Conservation (phyloP, 495 filamentous ascomycete species). For the Zalerion maritima region DNA sequence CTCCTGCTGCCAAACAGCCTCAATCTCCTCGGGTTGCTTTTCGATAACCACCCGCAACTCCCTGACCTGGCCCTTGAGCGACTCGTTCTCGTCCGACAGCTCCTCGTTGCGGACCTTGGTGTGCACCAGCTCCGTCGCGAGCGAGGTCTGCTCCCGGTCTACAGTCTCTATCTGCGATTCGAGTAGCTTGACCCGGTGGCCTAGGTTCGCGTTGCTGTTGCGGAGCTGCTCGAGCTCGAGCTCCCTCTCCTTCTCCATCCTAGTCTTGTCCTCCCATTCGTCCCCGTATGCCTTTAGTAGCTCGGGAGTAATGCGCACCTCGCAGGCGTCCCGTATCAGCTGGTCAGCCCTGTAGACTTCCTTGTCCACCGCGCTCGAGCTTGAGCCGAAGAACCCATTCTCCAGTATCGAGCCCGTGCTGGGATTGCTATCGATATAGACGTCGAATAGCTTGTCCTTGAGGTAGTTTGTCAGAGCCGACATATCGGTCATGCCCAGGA, state of each 20-base stretch:
- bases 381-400: slow-evolving; percentile 92
- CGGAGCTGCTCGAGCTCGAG: slow-evolving; percentile 65
- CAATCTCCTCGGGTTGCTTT: slow-evolving; percentile 78
- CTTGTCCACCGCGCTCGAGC: slow-evolving; percentile 69
- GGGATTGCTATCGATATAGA: slow-evolving; percentile 87
- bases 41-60: slow-evolving; percentile 76
- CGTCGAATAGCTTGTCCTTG: slow-evolving; percentile 88
- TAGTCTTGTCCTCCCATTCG: slow-evolving; percentile 86
- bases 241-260: slow-evolving; percentile 63
- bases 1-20: slow-evolving; percentile 64
- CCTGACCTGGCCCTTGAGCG: slow-evolving; percentile 61
- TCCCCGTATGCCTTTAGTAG: slow-evolving; percentile 61
- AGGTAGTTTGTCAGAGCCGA: slow-evolving; percentile 68
- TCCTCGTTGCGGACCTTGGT: slow-evolving; percentile 89
- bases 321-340: slow-evolving; percentile 84
- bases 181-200: slow-evolving; percentile 57
- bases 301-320: slow-evolving; percentile 70
- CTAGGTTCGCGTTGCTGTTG: slow-evolving; percentile 45
- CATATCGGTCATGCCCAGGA: slow-evolving; percentile 91
- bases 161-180: slow-evolving; percentile 82
- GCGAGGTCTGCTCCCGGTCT: slow-evolving; percentile 82
- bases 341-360: slow-evolving; percentile 90
- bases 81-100: slow-evolving; percentile 76
- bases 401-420: slow-evolving; percentile 79
- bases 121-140: slow-evolving; percentile 79